Conservation (phyloP, 2,329 filamentous ascomycete genomes). For the Cladosporium cucumerinum region DNA sequence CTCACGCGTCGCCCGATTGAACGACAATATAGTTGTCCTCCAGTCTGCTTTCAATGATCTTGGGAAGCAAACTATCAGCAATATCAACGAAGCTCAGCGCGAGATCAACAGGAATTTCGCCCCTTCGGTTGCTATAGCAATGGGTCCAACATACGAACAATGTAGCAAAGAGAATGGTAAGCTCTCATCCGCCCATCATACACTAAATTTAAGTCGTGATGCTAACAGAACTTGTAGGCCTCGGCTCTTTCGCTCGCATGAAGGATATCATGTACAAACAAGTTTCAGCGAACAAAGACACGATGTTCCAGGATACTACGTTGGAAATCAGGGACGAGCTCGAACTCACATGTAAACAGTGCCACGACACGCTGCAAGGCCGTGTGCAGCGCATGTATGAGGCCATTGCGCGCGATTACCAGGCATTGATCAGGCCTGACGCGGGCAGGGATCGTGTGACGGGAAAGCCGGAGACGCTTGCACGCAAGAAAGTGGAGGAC, state of each 20-base stretch:
- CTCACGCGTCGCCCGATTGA: slow-evolving; percentile 41
- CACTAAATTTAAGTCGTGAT: slow-evolving; percentile 16
- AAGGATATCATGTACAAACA: slow-evolving; percentile 49
- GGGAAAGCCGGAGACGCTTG: slow-evolving; percentile 22
- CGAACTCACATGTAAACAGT: slow-evolving; percentile 41
- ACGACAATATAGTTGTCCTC: slow-evolving; percentile 43
- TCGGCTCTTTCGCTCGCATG: slow-evolving; percentile 51
- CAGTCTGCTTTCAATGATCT: slow-evolving; percentile 41
- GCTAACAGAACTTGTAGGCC: slow-evolving; percentile 20
- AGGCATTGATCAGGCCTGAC: slow-evolving; percentile 31
- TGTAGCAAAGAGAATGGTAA: slow-evolving; percentile 44
- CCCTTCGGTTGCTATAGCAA: slow-evolving; percentile 45
- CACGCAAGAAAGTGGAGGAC: slow-evolving; percentile 23
- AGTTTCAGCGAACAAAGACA: slow-evolving; percentile 39
- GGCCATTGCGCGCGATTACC: slow-evolving; percentile 39
- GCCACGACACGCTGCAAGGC: slow-evolving; percentile 44
- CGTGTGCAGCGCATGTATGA: slow-evolving; percentile 45
- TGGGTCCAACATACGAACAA: slow-evolving; percentile 46
- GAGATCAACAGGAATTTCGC: slow-evolving; percentile 55
- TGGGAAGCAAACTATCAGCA: slow-evolving; percentile 30
- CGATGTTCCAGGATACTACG: slow-evolving; percentile 52
- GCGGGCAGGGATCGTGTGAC: slow-evolving; percentile 18
- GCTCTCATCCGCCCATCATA: slow-evolving; percentile 9
- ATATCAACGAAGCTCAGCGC: slow-evolving; percentile 47
- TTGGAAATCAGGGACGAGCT: slow-evolving; percentile 43